A percentile compares a stretch with the other conserved stretches of the same genome.
Evolutionary conservation across 225 moss, liverwort and hornwort genomes (phyloP).

Genomic region (Takakia lepidozioides): DNA sequence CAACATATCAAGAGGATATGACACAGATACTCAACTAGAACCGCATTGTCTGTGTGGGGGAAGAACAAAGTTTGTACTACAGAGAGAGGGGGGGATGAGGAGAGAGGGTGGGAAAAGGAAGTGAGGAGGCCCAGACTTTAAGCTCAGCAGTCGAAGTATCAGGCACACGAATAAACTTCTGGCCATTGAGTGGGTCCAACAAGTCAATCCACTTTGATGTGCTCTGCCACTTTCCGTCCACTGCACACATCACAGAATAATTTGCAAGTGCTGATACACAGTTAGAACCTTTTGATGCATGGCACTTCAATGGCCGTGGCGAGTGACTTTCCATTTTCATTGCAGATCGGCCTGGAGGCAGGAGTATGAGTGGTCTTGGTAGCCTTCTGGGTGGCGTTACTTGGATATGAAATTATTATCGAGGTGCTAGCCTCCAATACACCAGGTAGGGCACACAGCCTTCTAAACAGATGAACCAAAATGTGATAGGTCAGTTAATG

Average conservation of each 20-base stretch:
- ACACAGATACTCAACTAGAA: too few relatives aligned
- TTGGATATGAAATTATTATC: too few relatives aligned
- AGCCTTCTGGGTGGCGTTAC: not conserved
- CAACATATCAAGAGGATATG: too few relatives aligned
- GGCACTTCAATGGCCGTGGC: not conserved
- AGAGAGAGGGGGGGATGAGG: not conserved
- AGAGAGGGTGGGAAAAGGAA: too few relatives aligned
- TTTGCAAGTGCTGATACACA: not conserved
- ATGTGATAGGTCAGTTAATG: too few relatives aligned
- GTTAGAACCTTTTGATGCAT: not conserved
- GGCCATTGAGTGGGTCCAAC: constrained; percentile 82
- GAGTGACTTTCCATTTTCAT: not conserved
- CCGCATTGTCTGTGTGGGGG: too few relatives aligned
- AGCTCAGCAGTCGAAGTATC: constrained; percentile 59
- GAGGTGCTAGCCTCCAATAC: too few relatives aligned
- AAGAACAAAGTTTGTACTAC: too few relatives aligned
- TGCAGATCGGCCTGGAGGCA: not conserved
- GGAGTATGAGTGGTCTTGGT: not conserved
- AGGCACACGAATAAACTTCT: constrained; percentile 75
- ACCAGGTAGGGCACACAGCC: too few relatives aligned
- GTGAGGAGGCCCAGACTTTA: too few relatives aligned
- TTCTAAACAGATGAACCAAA: too few relatives aligned
- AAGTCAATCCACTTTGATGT: constrained; percentile 60
- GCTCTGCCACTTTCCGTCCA: constrained; percentile 71
- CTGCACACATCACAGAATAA: constrained; percentile 30